Evolutionary conservation across 805 yeast species (phyloP).

Genomic region (Saturnispora kantuleensis): DNA sequence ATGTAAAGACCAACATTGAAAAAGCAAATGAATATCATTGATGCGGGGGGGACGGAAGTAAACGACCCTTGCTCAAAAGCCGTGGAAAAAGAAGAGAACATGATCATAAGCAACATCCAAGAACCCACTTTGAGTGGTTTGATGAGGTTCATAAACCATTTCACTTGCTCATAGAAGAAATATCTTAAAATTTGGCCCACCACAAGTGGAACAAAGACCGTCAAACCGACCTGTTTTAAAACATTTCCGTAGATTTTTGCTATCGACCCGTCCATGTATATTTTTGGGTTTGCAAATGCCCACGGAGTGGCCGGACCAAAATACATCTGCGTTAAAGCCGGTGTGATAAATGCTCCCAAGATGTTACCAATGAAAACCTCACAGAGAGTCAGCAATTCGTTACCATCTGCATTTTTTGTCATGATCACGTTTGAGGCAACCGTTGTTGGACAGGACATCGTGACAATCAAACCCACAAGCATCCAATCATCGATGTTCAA

Average conservation of each 20-base stretch:
- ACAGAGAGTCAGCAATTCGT: conserved; percentile 59
- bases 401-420: conserved; percentile 80
- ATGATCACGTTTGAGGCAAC: conserved; percentile 88
- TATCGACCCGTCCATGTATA: conserved; percentile 1
- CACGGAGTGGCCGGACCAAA: conserved; percentile 38
- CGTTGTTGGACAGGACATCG: conserved; percentile 84
- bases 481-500: conserved; percentile 61
- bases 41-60: too few relatives aligned
- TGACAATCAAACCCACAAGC: conserved; percentile 68
- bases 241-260: conserved; percentile 59
- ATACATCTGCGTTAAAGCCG: conserved; percentile 71
- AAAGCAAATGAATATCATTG: too few relatives aligned
- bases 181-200: conserved; percentile 82
- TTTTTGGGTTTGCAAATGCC: conserved; percentile 63
- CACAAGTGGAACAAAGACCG: conserved; percentile 68
- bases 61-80: not conserved
- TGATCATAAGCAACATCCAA: conserved; percentile 61
- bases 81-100: conserved; percentile 46
- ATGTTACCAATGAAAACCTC: conserved; percentile 81
- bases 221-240: conserved; percentile 77
- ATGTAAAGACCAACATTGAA: too few relatives aligned
- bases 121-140: conserved; percentile 63
- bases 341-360: conserved; percentile 78
- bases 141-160: conserved; percentile 47
- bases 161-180: conserved; percentile 50